A percentile compares a stretch with the other conserved stretches of the same genome.
phyloP scores from a whole-genome alignment of 2,329 filamentous ascomycete genomes.

The Eutypella sp. region DNA sequence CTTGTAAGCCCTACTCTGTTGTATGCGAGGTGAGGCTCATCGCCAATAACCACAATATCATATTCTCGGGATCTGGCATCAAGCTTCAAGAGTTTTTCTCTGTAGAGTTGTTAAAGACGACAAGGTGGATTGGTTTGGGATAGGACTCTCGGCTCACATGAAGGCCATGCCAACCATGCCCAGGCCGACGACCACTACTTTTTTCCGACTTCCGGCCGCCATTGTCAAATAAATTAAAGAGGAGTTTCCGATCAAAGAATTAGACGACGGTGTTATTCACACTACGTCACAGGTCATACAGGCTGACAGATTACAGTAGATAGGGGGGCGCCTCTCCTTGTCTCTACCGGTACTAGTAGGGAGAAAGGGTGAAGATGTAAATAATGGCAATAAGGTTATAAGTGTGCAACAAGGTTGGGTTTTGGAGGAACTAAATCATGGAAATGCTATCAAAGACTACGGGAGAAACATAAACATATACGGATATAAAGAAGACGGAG shows the following conservation, averaged over 20 bases:
- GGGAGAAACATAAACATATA: too few relatives aligned
- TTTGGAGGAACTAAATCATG: too few relatives aligned
- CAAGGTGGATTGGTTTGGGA: neutral
- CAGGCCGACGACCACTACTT: slow-evolving; percentile 76
- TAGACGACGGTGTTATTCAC: neutral
- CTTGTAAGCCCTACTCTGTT: slow-evolving; percentile 86
- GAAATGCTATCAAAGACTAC: too few relatives aligned
- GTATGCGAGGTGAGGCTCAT: slow-evolving; percentile 83
- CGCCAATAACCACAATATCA: slow-evolving; percentile 78
- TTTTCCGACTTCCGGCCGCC: slow-evolving; percentile 47
- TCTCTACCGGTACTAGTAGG: too few relatives aligned
- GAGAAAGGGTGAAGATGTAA: too few relatives aligned
- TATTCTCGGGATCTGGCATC: slow-evolving; percentile 73
- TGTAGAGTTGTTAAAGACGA: slow-evolving; percentile 29
- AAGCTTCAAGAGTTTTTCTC: slow-evolving; percentile 83
- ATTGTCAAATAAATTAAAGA: slow-evolving; percentile 34
- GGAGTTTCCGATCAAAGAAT: too few relatives aligned
- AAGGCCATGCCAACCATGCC: slow-evolving; percentile 91
- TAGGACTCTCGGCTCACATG: slow-evolving; percentile 55
- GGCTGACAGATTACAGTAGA: too few relatives aligned
- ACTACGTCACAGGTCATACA: slow-evolving; percentile 10
- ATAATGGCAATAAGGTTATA: neutral
- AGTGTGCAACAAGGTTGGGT: neutral
- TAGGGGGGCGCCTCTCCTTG: too few relatives aligned
- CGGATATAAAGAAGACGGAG: too few relatives aligned